Conservation (phyloP, 169 alveolate species). For the Sarcocystis neurona region DNA sequence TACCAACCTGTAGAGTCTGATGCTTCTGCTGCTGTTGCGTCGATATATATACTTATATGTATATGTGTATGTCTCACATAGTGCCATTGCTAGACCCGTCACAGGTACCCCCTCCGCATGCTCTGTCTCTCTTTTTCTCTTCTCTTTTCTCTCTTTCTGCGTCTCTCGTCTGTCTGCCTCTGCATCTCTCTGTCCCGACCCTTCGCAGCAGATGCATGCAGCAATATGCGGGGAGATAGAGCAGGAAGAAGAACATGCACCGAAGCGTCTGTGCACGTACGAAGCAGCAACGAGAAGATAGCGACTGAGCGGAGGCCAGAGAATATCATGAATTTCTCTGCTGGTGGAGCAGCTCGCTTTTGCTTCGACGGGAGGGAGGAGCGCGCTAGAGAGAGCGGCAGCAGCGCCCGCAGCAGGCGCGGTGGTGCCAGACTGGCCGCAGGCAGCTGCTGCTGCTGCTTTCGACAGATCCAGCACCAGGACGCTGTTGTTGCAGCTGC, state of each 20-base stretch:
- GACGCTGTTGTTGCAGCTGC: slow-evolving; percentile 32
- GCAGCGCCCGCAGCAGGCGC: too few species aligned
- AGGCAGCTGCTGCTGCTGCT: not conserved
- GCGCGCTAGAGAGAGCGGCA: not conserved
- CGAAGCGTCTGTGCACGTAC: too few species aligned
- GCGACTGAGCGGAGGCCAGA: not conserved
- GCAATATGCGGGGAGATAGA: too few species aligned
- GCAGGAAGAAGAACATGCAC: too few species aligned
- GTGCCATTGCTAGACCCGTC: not conserved
- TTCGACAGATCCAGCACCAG: not conserved
- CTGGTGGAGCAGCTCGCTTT: not conserved
- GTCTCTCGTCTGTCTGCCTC: not conserved
- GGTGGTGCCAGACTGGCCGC: too few species aligned
- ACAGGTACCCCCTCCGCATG: not conserved
- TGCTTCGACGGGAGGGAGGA: not conserved
- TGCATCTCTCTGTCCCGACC: not conserved
- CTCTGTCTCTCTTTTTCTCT: not conserved
- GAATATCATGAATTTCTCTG: not conserved
- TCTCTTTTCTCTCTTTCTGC: not conserved
- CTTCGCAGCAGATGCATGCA: too few species aligned
- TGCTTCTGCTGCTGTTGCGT: too few species aligned
- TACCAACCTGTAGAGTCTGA: too few species aligned
- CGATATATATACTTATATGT: too few species aligned
- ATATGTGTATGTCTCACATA: too few species aligned
- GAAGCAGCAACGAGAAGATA: not conserved